Base-by-base conservation (phyloP, 1,284 basidiomycete species). In the Malassezia pachydermatis region DNA sequence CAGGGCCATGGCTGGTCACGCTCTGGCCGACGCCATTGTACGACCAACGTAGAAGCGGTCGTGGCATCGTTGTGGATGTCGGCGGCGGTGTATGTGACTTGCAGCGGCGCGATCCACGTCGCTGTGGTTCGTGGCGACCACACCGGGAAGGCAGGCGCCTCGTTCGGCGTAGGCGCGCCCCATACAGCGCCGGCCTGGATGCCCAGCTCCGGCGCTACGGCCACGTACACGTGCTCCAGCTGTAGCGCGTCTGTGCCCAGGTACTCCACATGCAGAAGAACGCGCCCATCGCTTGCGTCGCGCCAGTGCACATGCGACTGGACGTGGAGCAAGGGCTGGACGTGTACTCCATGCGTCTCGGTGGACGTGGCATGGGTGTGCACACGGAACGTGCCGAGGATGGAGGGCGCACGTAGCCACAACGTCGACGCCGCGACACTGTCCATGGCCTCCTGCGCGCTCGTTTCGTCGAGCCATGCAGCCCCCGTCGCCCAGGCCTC, bases 371-470 rank as follows among this genome's bases (percentile, higher is more conserved):
- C 29, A 14, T 48, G 34, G 16, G 23, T 17, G 2, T 20, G 30
- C 25, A 40, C 11, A 8, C 23, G 36, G 22, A 48, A n/a, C 10
- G 23, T 27, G 22, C 38, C 38, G n/a, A 29, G 22, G 5, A 23
- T 16, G 22, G 39, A 39, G 30, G 45, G 45, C 24, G 45, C 45
- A 35, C 32, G 45, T 4, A 48, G 20, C n/a, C 24, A 46, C 2
- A 46, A 16, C 14, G 19, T 8, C 5, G 35, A 19, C 27, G 11
- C 6, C 7, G 30, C 24, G 5, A 11, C 33, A 20, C 14, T 25
- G 16, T 17, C 10, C 20, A 37, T 7, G 20, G 20, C 35, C 3
- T 5, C 9, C 9, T 37, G 35, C 19, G 35, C 4, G 13, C 2
- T 8, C 19, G 35, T 22, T 5, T 37, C 25, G 5, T 8, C 11